Base-by-base conservation (phyloP, 495 filamentous ascomycete genomes). In the Patellaria atrata region DNA sequence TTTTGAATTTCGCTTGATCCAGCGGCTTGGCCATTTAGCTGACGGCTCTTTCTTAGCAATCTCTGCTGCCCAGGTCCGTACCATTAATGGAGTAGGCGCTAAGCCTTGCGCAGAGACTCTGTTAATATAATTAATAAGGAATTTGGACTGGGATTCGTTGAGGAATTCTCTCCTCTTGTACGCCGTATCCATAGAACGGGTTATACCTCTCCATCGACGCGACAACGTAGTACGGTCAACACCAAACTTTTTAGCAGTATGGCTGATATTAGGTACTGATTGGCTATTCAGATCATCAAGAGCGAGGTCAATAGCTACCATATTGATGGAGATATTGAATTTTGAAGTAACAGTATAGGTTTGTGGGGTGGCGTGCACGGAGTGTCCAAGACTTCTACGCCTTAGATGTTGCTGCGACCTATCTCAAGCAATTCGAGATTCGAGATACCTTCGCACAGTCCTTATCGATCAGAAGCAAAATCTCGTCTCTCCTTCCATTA, bases 181-280 rank as follows among this genome's bases (percentile, higher is more conserved):
- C 5, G 20, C 14, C 1, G 20, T 1, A 8, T 2, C 17, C 24
- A 8, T 28, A 3, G 36, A 39, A 9, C 2, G 3, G 15, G 18
- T 32, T 3, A 20, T 14, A 20, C 36, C 36, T 3, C 19, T 6
- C 17, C 24, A 16, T 18, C 36, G 22, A 4, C 23, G 14, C 16
- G 34, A 37, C 8, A 37, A 20, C 10, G 26, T 30, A 21, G 14
- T 19, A 7, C 36, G 4, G 3, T 38, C 16, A 11, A 38, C 22
- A 20, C 24, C 22, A 22, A 15, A 22, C 22, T 17, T 4, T 21
- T 14, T 38, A 14, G 36, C 25, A n/a, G n/a, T n/a, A n/a, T n/a
- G n/a, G n/a, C n/a, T n/a, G n/a, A n/a, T n/a, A n/a, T n/a, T n/a
- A n/a, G n/a, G n/a, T n/a, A n/a, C n/a, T n/a, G n/a, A n/a, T n/a